Base-by-base conservation (phyloP, 2,329 filamentous ascomycete genomes). In the Cladosporium sp. region DNA sequence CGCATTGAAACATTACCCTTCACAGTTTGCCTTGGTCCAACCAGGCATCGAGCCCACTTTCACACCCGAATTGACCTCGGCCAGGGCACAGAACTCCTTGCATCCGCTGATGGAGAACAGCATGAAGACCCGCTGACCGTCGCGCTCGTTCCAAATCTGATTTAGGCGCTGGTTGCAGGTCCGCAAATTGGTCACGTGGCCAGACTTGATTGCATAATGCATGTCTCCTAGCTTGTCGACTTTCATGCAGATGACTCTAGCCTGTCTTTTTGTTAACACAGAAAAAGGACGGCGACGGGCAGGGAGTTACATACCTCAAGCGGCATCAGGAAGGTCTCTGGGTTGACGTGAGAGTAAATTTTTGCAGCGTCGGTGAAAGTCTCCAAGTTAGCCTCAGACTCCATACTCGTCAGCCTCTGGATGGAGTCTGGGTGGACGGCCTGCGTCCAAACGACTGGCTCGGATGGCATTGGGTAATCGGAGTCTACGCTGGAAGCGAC, bases 191-290 rank as follows among this genome's bases (percentile, higher is more conserved):
- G 59, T 56, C 49, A 58, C 61, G 29, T 50, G 51, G 18, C 55
- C 52, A 4, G 36, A 20, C 18, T 52, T 40, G 19, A 64, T 48
- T 13, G 59, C 55, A 13, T 45, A 45, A 24, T 58, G 44, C 18
- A 66, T 54, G 41, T 65, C 64, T 4, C 53, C 19, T 13, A 50
- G 19, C 17, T 43, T 58, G 20, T 66, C 61, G 6, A 61, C 59
- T 52, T 65, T 66, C 55, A 64, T 61, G 54, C 59, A 63, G 41
- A 66, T 47, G 20, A 65, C 54, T 22, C 58, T 58, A 36, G 58
- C 56, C 63, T 65, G 43, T 19, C 3, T 30, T 6, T 24, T 20
- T 22, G 52, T 59, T 27, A 63, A 56, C 43, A 39, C 29, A 15
- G n/a, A 42, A 18, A 20, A 29, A 43, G 4, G 3, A 5, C 9